phyloP scores from a whole-genome alignment of 345 rosid genomes.

The Cardamine chenopodiifolia region DNA sequence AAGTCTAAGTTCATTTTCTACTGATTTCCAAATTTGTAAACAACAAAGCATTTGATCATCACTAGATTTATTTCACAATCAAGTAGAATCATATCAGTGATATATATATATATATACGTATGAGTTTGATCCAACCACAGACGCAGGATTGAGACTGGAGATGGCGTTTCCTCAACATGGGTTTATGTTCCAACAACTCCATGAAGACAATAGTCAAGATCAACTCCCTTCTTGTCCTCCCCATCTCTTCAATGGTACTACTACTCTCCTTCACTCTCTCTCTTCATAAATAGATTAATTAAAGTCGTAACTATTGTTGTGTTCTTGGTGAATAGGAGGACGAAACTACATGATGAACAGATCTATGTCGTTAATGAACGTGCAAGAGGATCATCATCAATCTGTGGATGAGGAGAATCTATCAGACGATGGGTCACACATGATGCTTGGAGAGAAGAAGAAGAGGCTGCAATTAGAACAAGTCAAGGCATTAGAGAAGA shows the following conservation, averaged over 20 bases:
- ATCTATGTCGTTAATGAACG: constrained; percentile 69
- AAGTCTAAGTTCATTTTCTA: constrained; percentile 24
- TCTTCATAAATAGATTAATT: neutral
- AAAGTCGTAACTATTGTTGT: neutral
- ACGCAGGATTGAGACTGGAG: constrained; percentile 28
- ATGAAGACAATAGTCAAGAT: constrained; percentile 52
- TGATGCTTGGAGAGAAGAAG: constrained; percentile 64
- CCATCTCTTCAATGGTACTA: constrained; percentile 60
- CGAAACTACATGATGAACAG: constrained; percentile 72
- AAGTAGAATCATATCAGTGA: neutral
- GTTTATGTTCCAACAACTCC: constrained; percentile 67
- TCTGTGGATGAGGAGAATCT: constrained; percentile 53
- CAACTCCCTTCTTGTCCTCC: constrained; percentile 62
- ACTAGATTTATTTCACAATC: constrained; percentile 6
- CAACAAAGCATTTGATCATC: constrained; percentile 23
- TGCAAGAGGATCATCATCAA: constrained; percentile 45
- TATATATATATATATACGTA: too few relatives aligned
- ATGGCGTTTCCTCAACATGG: constrained; percentile 76
- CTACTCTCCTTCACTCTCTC: neutral
- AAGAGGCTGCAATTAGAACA: constrained; percentile 71
- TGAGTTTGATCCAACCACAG: constrained; percentile 36
- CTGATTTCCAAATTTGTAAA: neutral
- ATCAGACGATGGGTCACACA: constrained; percentile 75
- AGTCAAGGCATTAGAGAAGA: constrained; percentile 72
- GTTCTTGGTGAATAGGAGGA: constrained; percentile 45